phyloP scores from a whole-genome alignment of 2,329 filamentous ascomycete genomes.

The Ophiostoma novo-ulmi region DNA sequence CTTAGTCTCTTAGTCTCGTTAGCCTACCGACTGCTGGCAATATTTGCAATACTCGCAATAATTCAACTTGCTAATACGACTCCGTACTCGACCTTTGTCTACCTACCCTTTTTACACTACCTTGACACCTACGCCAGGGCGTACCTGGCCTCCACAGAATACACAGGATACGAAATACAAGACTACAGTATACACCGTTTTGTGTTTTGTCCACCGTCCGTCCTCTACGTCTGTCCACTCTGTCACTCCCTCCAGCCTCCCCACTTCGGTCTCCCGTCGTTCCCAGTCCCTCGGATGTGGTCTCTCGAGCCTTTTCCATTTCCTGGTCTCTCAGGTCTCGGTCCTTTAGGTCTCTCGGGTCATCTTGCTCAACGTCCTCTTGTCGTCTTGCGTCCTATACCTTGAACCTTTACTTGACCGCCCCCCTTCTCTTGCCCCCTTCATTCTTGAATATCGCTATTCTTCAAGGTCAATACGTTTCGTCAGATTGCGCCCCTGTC shows the following conservation, averaged over 20 bases:
- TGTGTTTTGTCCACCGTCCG: neutral
- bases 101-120: neutral
- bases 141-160: slow-evolving; percentile 8
- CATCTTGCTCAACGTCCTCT: slow-evolving; percentile 2
- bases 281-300: slow-evolving; percentile 18
- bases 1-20: neutral
- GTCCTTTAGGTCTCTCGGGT: slow-evolving; percentile 6
- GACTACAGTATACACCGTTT: neutral
- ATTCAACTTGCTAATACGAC: slow-evolving; percentile 1
- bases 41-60: neutral
- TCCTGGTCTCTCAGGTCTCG: slow-evolving; percentile 13
- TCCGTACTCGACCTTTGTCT: slow-evolving; percentile 8
- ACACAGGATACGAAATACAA: neutral
- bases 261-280: slow-evolving; percentile 6
- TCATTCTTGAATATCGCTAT: neutral
- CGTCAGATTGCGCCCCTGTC: slow-evolving; percentile 7
- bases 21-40: neutral
- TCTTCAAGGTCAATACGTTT: neutral
- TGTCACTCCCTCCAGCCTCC: slow-evolving; percentile 4
- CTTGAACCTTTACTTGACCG: neutral
- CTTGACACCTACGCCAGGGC: slow-evolving; percentile 3
- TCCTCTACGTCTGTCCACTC: slow-evolving; percentile 12
- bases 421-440: neutral
- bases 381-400: neutral
- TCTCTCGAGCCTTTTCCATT: slow-evolving; percentile 7